Conservation (phyloP, 805 yeast genomes). For the Wickerhamomyces pijperi region DNA sequence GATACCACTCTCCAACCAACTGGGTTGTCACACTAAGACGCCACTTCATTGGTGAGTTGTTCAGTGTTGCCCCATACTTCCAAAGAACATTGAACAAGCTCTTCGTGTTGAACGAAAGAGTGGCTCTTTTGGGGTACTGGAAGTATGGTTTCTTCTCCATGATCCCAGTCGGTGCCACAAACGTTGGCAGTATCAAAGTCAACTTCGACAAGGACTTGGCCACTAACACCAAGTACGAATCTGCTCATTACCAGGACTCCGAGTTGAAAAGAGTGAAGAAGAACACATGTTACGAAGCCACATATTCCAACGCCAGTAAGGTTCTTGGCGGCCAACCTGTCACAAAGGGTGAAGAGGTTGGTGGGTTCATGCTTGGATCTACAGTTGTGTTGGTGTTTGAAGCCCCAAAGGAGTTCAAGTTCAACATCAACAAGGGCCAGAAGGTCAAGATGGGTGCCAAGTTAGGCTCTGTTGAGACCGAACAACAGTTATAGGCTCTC, state of each 20-base stretch:
- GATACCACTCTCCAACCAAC: conserved; percentile 89
- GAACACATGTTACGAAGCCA: conserved; percentile 88
- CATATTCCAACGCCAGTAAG: conserved; percentile 69
- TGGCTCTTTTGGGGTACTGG: conserved; percentile 92
- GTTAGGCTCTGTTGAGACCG: conserved; percentile 35
- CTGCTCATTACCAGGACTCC: conserved; percentile 17
- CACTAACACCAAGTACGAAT: conserved; percentile 66
- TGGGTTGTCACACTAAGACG: conserved; percentile 94
- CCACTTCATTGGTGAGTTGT: conserved; percentile 91
- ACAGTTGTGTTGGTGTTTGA: conserved; percentile 96
- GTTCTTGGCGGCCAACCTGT: conserved; percentile 81
- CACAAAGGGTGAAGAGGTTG: conserved; percentile 87
- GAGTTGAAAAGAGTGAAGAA: conserved; percentile 37
- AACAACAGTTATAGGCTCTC: too few relatives aligned
- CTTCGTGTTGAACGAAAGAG: conserved; percentile 89
- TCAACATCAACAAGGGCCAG: conserved; percentile 61
- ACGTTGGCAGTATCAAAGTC: conserved; percentile 88
- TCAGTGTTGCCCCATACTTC: conserved; percentile 93
- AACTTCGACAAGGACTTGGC: conserved; percentile 85
- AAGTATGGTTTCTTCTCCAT: conserved; percentile 92
- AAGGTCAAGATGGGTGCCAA: conserved; percentile 77
- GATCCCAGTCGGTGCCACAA: conserved; percentile 99
- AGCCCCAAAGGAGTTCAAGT: conserved; percentile 77
- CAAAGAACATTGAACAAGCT: conserved; percentile 79
- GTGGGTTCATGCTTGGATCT: conserved; percentile 92